Evolutionary conservation across 176 grass and related monocot genomes (phyloP).

Genomic region (Saccharum officinarum): DNA sequence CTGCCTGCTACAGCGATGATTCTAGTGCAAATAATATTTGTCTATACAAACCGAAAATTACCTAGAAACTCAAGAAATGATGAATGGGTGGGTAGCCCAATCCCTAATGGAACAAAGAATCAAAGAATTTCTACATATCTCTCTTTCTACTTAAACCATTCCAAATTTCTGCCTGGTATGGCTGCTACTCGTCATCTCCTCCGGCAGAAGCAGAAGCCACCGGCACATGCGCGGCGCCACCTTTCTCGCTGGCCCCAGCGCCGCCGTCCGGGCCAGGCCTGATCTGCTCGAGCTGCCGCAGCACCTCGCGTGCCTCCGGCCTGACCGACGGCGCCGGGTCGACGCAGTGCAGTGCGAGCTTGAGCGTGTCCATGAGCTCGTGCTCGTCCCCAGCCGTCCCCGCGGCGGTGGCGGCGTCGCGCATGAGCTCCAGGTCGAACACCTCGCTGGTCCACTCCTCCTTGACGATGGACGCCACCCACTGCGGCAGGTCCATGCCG

Average conservation of each 20-base stretch:
- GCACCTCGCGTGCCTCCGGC: conserved; percentile 65
- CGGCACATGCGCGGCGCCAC: conserved; percentile 9
- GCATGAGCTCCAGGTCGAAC: conserved; percentile 86
- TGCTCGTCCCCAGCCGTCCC: conserved; percentile 53
- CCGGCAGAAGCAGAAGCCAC: neutral
- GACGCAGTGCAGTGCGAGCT: conserved; percentile 85
- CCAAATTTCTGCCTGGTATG: neutral
- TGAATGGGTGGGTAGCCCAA: too few species aligned
- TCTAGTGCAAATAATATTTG: conserved; percentile 25
- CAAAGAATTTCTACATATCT: neutral
- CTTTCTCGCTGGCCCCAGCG: conserved; percentile 31
- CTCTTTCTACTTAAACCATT: conserved; percentile 6
- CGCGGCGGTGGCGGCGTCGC: conserved; percentile 44
- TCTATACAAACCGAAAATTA: conserved; percentile 14
- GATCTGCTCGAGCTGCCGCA: conserved; percentile 81
- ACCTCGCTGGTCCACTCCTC: conserved; percentile 94
- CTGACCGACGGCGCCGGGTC: conserved; percentile 51
- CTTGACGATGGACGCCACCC: conserved; percentile 85
- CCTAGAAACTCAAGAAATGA: neutral
- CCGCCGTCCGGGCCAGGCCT: conserved; percentile 44
- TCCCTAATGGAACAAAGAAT: too few species aligned
- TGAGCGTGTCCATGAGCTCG: conserved; percentile 81
- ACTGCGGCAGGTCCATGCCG: conserved; percentile 76
- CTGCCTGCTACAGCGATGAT: neutral
- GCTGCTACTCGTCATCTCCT: conserved; percentile 32